Evolutionary conservation across 192 early-diverging fungal species (phyloP), one percentile per base, ranked within the genome.

Genomic region (Backusella luteola): DNA sequence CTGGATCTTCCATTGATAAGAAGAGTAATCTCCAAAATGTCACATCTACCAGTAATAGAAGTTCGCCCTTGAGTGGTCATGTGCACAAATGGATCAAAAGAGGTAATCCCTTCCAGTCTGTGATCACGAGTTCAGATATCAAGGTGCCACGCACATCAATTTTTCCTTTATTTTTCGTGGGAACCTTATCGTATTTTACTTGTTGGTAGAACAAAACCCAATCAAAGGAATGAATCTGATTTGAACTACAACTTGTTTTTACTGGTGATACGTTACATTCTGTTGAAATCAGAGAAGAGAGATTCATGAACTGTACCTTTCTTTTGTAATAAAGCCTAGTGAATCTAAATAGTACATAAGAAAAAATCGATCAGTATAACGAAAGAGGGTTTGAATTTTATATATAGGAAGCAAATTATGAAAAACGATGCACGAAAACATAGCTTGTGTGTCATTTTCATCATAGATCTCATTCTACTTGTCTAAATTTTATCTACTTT

Each of bases 211-310:
- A 63, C 23, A 26, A 63, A 63, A 63, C 56, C 56, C 56, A 63
- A 63, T 63, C 56, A 63, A 63, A 63, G 52, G 29, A 63, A 63
- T 29, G n/a, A 63, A 63, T 63, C 56, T 63, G 56, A 63, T 63
- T 63, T 63, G 56, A 63, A 26, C 56, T 23, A 32, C 32, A 32
- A 63, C 56, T 63, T 63, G 11, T 26, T 63, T 63, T 12, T 9
- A 21, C 23, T 29, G 11, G 56, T 63, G 26, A 9, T n/a, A 63
- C 56, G 56, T 63, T 63, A 63, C 56, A 63, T 14, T 29, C 3
- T 26, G 56, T 14, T 29, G 56, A 63, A 63, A 63, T 63, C 56
- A 29, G 21, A 11, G 26, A 23, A 26, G 26, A 23, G 56, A 29
- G 53, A 26, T 63, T 56, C 6, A 21, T 56, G 2, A 21, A 26